Conservation (phyloP, 805 yeast genomes). For the Hanseniaspora pseudoguilliermondii region DNA sequence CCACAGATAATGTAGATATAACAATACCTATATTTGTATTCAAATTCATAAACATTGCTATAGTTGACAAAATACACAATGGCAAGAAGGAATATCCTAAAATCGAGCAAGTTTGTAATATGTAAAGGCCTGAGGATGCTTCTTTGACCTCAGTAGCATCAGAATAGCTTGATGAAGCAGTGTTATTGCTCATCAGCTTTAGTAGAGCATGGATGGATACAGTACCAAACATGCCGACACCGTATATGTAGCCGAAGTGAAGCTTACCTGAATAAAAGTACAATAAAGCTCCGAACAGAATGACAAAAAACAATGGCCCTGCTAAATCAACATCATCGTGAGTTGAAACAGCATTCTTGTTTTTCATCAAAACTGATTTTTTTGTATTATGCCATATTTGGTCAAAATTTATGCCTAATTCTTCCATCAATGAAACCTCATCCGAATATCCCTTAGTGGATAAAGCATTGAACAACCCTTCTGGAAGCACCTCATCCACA, state of each 20-base stretch:
- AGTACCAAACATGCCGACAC: constrained; percentile 88
- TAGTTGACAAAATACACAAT: constrained; percentile 43
- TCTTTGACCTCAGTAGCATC: constrained; percentile 25
- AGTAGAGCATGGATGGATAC: constrained; percentile 70
- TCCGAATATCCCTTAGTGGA: constrained; percentile 87
- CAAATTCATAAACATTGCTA: constrained; percentile 63
- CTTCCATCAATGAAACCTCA: constrained; percentile 88
- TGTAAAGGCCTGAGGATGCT: constrained; percentile 27
- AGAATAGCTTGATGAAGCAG: constrained; percentile 31
- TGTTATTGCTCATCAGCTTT: constrained; percentile 67
- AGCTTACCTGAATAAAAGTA: constrained; percentile 80
- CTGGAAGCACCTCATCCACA: constrained; percentile 37
- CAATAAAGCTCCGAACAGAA: constrained; percentile 64
- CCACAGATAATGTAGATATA: constrained; percentile 51
- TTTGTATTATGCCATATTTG: constrained; percentile 77
- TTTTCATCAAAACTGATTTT: constrained; percentile 41
- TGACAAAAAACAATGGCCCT: constrained; percentile 82
- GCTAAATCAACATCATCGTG: constrained; percentile 59
- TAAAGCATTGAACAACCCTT: constrained; percentile 81
- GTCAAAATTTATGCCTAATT: constrained; percentile 79
- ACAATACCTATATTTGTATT: constrained; percentile 66
- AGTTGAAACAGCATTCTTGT: constrained; percentile 63
- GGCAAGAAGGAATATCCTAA: constrained; percentile 91
- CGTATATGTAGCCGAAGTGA: constrained; percentile 93
- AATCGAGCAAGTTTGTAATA: constrained; percentile 70